Conservation (phyloP, 2,329 filamentous ascomycete genomes). For the Fusarium nematophilum region DNA sequence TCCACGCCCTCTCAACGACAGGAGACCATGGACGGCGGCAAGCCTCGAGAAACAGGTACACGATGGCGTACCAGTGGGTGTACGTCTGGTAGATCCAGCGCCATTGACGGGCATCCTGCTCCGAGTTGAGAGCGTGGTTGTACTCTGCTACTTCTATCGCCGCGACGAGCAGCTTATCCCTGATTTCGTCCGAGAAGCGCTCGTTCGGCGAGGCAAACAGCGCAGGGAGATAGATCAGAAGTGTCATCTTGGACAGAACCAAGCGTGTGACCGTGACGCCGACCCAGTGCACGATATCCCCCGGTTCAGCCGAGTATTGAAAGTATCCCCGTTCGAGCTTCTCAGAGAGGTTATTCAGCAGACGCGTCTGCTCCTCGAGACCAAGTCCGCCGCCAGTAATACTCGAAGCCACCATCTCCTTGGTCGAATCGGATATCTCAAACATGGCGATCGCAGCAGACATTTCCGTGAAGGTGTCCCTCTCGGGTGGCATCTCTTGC, state of each 20-base stretch:
- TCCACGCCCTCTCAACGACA: slow-evolving; percentile 60
- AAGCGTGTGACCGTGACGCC: slow-evolving; percentile 53
- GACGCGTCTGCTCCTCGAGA: slow-evolving; percentile 54
- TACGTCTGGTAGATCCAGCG: slow-evolving; percentile 71
- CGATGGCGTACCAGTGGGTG: slow-evolving; percentile 69
- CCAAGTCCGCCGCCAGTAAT: slow-evolving; percentile 41
- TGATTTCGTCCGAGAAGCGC: slow-evolving; percentile 52
- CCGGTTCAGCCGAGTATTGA: slow-evolving; percentile 48
- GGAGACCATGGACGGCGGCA: slow-evolving; percentile 59
- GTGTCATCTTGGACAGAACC: slow-evolving; percentile 65
- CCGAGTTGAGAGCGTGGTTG: slow-evolving; percentile 64
- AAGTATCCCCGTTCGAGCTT: slow-evolving; percentile 57
- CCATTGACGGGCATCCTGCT: slow-evolving; percentile 61
- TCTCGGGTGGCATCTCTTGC: slow-evolving; percentile 57
- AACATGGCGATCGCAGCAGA: slow-evolving; percentile 53
- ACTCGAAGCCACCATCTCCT: slow-evolving; percentile 51
- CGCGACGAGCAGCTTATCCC: slow-evolving; percentile 59
- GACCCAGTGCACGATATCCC: slow-evolving; percentile 53
- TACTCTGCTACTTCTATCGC: slow-evolving; percentile 68
- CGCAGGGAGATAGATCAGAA: slow-evolving; percentile 65
- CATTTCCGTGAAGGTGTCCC: slow-evolving; percentile 66
- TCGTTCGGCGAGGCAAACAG: slow-evolving; percentile 56
- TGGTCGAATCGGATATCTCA: slow-evolving; percentile 50
- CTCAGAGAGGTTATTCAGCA: slow-evolving; percentile 59
- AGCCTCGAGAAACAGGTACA: slow-evolving; percentile 65